Base-by-base conservation (phyloP, 1,284 basidiomycete genomes). In the Cryptococcus sp. region DNA sequence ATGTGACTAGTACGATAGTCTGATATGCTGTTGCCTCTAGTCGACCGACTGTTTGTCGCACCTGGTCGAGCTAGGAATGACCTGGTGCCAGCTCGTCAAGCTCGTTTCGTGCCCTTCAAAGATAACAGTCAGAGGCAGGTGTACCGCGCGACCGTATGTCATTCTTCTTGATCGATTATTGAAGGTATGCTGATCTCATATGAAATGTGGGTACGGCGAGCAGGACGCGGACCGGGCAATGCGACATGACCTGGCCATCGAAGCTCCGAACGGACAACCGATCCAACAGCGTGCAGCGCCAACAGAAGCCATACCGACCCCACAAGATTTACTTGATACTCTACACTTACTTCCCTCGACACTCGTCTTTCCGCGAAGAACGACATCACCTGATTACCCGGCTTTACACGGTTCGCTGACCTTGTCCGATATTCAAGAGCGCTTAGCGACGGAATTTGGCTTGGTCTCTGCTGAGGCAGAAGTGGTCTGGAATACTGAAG, bases 391-490 rank as follows among this genome's bases (percentile, higher is more conserved):
- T 1, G 46, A 53, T 26, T 61, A 64, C n/a, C 50, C 63, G 5
- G 59, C 68, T 22, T 52, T 77, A 46, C 69, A 73, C 57, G 73
- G 73, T 22, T 73, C 71, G 8, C 51, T 77, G 5, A 73, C 72
- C 4, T 55, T 73, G 15, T 62, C 59, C 3, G 71, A 77, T 54
- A 63, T 77, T 6, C 37, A 56, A 7, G 61, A 64, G 23, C 52
- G 52, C 16, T 53, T 75, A 17, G 62, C 54, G 4, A 52, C 50
- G 6, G 55, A 69, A 34, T 60, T 55, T 46, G 65, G 58, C 5
- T 54, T 74, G 19, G 37, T 52, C 1, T 46, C 48, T 5, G 39
- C 17, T 20, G 67, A 67, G 2, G 63, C 69, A 15, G 59, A 64
- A 44, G 61, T 76, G 19, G 22, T 22, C 6, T 76, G 73, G 73